Evolutionary conservation across 2,329 filamentous ascomycete genomes (phyloP).

Genomic region (Pseudogymnoascus sp.): DNA sequence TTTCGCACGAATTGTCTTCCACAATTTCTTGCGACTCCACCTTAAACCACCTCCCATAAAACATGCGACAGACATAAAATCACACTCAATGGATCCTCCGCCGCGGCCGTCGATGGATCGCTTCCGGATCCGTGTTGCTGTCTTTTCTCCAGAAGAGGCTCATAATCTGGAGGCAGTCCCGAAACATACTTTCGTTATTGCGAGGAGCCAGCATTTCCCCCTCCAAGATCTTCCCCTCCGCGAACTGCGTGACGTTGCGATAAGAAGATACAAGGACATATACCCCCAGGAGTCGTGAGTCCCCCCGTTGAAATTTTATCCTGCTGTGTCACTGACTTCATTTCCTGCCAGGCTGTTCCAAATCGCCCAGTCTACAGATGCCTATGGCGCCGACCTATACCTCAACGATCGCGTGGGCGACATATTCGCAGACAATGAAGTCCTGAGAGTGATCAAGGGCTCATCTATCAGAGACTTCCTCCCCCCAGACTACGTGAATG

Average conservation of each 20-base stretch:
- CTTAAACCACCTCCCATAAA: neutral
- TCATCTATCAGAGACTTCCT: slow-evolving; percentile 10
- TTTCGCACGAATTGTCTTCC: neutral
- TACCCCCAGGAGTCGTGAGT: slow-evolving; percentile 11
- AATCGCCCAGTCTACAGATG: slow-evolving; percentile 9
- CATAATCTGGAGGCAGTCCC: neutral
- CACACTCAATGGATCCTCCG: slow-evolving; percentile 10
- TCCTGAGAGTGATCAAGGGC: slow-evolving; percentile 10
- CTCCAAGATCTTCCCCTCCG: slow-evolving; percentile 7
- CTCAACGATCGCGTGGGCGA: slow-evolving; percentile 10
- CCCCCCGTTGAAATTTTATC: neutral
- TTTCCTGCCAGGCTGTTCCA: slow-evolving; percentile 3
- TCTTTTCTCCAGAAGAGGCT: slow-evolving; percentile 9
- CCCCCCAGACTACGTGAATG: neutral
- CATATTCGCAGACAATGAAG: slow-evolving; percentile 11
- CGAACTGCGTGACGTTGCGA: slow-evolving; percentile 4
- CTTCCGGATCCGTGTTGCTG: slow-evolving; percentile 8
- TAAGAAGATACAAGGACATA: slow-evolving; percentile 10
- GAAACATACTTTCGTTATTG: slow-evolving; percentile 6
- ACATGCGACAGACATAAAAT: slow-evolving; percentile 6
- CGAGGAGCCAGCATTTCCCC: neutral
- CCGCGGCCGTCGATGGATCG: slow-evolving; percentile 1
- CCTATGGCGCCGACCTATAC: slow-evolving; percentile 8
- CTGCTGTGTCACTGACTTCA: neutral
- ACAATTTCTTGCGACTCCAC: neutral